phyloP scores from a whole-genome alignment of 2,329 filamentous ascomycete species.

The Sporothrix pallida region DNA sequence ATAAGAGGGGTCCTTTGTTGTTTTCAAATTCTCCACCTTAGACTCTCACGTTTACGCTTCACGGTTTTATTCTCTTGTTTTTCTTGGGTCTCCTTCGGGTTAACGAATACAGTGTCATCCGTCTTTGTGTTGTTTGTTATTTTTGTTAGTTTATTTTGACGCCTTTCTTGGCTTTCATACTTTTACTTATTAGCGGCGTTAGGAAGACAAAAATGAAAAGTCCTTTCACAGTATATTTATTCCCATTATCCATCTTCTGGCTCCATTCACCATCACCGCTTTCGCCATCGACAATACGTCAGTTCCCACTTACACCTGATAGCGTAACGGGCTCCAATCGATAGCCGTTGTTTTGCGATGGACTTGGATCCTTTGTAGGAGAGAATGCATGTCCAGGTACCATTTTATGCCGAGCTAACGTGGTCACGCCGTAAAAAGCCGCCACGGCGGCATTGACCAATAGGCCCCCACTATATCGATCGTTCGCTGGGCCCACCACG shows the following conservation, averaged over 20 bases:
- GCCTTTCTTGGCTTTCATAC: constrained; percentile 13
- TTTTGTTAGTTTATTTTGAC: neutral
- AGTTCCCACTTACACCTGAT: neutral
- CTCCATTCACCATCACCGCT: neutral
- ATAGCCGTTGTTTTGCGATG: constrained; percentile 15
- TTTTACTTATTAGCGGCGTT: constrained; percentile 29
- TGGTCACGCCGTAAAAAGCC: constrained; percentile 18
- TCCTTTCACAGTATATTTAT: neutral
- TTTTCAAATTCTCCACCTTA: constrained; percentile 16
- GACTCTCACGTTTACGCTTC: constrained; percentile 26
- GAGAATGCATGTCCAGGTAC: neutral
- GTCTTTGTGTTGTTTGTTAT: constrained; percentile 2
- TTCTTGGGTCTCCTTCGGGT: constrained; percentile 19
- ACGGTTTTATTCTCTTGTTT: constrained; percentile 5
- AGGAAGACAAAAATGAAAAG: constrained; percentile 30
- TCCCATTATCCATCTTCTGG: neutral
- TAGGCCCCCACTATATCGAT: constrained; percentile 16
- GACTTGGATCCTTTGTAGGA: neutral
- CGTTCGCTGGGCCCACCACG: neutral
- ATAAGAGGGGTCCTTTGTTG: constrained; percentile 40
- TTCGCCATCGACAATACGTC: neutral
- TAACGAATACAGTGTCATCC: constrained; percentile 23
- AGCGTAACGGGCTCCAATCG: neutral
- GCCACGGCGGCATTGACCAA: constrained; percentile 23
- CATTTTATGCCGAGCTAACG: constrained; percentile 22